phyloP scores from a whole-genome alignment of 1,284 basidiomycete genomes.

The Boletus mariae region DNA sequence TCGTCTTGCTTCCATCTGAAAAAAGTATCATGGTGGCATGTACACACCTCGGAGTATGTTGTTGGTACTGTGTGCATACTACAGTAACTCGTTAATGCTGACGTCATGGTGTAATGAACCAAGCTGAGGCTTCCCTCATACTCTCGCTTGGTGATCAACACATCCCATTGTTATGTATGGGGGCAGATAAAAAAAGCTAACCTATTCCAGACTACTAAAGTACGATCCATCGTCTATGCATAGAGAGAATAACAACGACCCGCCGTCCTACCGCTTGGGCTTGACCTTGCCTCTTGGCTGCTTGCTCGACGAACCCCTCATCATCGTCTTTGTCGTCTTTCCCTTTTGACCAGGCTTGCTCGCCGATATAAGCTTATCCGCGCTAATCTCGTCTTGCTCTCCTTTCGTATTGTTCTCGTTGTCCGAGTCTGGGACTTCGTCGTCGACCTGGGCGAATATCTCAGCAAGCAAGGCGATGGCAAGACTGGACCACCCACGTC shows the following conservation, averaged over 20 bases:
- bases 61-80: neutral
- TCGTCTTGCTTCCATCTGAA: neutral
- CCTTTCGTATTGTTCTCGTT: constrained; percentile 43
- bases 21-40: neutral
- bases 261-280: constrained; percentile 9
- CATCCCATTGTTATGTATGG: no score
- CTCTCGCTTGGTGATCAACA: no score
- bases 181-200: neutral
- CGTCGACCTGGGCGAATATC: constrained; percentile 40
- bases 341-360: constrained; percentile 35
- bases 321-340: constrained; percentile 25
- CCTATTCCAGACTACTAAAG: neutral
- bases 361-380: constrained; percentile 49
- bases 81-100: neutral
- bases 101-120: neutral
- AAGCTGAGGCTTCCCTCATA: no score
- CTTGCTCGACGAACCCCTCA: constrained; percentile 11
- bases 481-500: constrained; percentile 38
- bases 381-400: constrained; percentile 37
- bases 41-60: neutral
- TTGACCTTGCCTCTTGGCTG: constrained; percentile 21
- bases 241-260: neutral
- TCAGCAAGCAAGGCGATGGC: neutral
- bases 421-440: constrained; percentile 49
- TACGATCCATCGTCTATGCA: neutral